Evolutionary conservation across 1,284 basidiomycete species (phyloP).

Genomic region (Moesziomyces parantarcticus): DNA sequence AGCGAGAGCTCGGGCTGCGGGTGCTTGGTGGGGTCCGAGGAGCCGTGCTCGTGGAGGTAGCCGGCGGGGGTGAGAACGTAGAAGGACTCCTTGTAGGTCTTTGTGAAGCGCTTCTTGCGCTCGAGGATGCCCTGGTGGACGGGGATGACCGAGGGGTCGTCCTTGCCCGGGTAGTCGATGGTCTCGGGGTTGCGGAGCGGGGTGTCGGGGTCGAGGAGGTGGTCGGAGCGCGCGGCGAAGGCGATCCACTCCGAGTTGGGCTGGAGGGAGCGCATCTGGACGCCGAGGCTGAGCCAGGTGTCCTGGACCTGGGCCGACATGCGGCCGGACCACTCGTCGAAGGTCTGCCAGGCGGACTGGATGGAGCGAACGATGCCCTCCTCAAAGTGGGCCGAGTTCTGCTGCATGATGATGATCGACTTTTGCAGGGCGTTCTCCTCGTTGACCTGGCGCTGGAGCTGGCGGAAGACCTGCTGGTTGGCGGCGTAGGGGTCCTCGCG

Average conservation of each 20-base stretch:
- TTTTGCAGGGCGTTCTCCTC: constrained; percentile 99
- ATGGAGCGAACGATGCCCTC: constrained; percentile 94
- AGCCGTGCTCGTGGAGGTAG: constrained; percentile 90
- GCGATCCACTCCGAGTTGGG: constrained; percentile 97
- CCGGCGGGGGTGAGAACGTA: constrained; percentile 95
- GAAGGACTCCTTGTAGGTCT: constrained; percentile 80
- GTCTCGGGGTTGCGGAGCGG: constrained; percentile 72
- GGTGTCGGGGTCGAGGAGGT: constrained; percentile 95
- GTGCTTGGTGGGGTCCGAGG: constrained; percentile 79
- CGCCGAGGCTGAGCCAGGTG: constrained; percentile 80
- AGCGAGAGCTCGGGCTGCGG: constrained; percentile 81
- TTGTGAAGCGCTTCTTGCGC: constrained; percentile 96
- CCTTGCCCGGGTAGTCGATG: constrained; percentile 91
- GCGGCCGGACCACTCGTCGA: constrained; percentile 91
- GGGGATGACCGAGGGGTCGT: constrained; percentile 86
- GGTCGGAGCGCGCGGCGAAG: constrained; percentile 92
- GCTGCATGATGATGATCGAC: constrained; percentile 97
- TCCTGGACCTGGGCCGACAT: constrained; percentile 83
- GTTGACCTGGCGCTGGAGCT: constrained; percentile 88
- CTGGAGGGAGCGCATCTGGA: constrained; percentile 83
- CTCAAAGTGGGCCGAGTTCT: constrained; percentile 96
- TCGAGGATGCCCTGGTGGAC: constrained; percentile 92
- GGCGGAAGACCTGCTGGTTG: constrained; percentile 84
- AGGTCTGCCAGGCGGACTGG: constrained; percentile 96
- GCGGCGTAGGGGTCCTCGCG: constrained; percentile 84